Evolutionary conservation across 139 green algal genomes (phyloP), one percentile per base, ranked within the genome.

Genomic region (Microglena sp.): DNA sequence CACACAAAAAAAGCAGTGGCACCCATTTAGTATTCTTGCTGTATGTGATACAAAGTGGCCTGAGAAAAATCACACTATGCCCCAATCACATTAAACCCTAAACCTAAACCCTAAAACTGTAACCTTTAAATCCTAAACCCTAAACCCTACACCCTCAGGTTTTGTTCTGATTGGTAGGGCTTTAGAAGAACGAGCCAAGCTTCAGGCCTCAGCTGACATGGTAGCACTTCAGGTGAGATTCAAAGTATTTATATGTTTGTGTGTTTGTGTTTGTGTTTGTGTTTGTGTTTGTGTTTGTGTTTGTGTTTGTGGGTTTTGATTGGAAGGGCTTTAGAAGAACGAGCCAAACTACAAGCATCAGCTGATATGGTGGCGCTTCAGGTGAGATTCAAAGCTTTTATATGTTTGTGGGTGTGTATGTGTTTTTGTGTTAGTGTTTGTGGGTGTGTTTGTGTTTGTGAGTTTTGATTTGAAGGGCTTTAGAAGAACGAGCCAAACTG

Each of bases 401-500:
- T n/a, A 91, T 62, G 59, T 55, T n/a, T 24, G 59, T n/a, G n/a
- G n/a, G n/a, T n/a, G n/a, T n/a, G n/a, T n/a, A n/a, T n/a, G n/a
- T n/a, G n/a, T n/a, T n/a, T 27, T 22, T n/a, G n/a, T n/a, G n/a
- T n/a, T n/a, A n/a, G n/a, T n/a, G n/a, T n/a, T n/a, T n/a, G n/a
- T n/a, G n/a, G n/a, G n/a, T n/a, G n/a, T n/a, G n/a, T n/a, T n/a
- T n/a, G n/a, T n/a, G n/a, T n/a, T n/a, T n/a, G n/a, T n/a, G n/a
- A n/a, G 89, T 98, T 53, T 78, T 97, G 53, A 66, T 96, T 33
- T 92, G 93, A 1, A 76, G 92, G 0, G 80, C 88, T 1, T 71
- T 97, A 27, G 93, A 98, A 76, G 86, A 96, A 73, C 82, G 89
- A 0, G 93, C 93, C 65, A 96, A 96, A 79, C 83, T 96, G 63